Evolutionary conservation across 495 filamentous ascomycete species (phyloP), one percentile per base, ranked within the genome.

Genomic region (Platismatia glauca): DNA sequence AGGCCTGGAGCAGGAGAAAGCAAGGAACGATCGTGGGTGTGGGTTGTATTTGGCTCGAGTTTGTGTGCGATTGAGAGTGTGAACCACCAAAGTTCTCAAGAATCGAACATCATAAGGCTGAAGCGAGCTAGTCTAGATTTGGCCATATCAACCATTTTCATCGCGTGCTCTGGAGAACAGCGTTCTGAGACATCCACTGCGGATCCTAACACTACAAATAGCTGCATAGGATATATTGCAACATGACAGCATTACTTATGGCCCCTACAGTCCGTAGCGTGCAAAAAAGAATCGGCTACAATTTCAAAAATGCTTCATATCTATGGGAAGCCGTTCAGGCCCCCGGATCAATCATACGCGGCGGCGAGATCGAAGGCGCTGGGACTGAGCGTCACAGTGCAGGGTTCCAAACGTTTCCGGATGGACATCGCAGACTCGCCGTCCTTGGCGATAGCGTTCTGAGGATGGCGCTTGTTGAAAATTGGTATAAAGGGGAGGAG

Each of bases 381-480:
- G 37, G 41, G 18, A 27, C 22, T 13, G 24, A 38, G n/a, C 16
- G 60, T 7, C 53, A 43, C 16, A 35, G 55, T 48, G 9, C 7
- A 44, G 58, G 53, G 3, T 58, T 53, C 16, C 39, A 44, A 20
- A 48, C 12, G 18, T 33, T 66, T 13, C 64, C 41, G 6, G 59
- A 66, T 35, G 64, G 64, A 35, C 62, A 66, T 43, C 61, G 38
- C 34, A 58, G 59, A 33, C 64, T 66, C 24, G 64, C 64, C 41
- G 6, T 63, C 8, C 12, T 66, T 24, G 64, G 60, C 22, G 64
- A 66, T 24, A 55, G 57, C 5, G 59, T 38, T 27, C 48, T 66
- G 59, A 66, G 55, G 27, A 44, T 66, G 27, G 64, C 55, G 29
- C 46, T 66, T 13, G 41, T 59, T 11, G 60, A 63, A 41, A 50